Base-by-base conservation (phyloP, 2,329 filamentous ascomycete species). In the Calonectria pteridis region DNA sequence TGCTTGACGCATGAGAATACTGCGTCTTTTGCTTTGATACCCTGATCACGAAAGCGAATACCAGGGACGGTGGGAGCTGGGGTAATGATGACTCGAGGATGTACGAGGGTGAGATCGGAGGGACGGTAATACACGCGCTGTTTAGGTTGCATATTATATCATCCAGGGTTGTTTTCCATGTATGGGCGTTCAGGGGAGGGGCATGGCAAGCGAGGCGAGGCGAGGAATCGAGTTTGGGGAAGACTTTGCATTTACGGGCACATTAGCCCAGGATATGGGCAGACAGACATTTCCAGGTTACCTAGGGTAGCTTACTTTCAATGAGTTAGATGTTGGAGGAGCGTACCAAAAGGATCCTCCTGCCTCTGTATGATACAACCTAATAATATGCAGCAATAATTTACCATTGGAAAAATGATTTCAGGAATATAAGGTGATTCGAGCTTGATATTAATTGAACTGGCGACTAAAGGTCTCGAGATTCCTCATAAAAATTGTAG, bases 141-240 rank as follows among this genome's bases (percentile, higher is more conserved):
- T 69, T 73, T 71, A 76, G 77, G 72, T 65, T 79, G 75, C 77
- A 79, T 77, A 73, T 79, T 74, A 77, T 75, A 79, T 77, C 73
- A 77, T 78, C 51, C 66, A 37, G 67, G 74, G 63, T 53, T 72
- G 64, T 77, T 76, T 78, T 77, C 69, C 64, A 64, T 65, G 66
- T 75, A 73, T 55, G 26, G 77, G 78, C 78, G 78, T 80, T 80
- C 55, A 73, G 66, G 73, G 78, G 71, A 70, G 73, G 76, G 68
- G 50, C 59, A 77, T 66, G 75, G 72, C 67, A 74, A 77, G 64
- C 31, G 66, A 80, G 74, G 63, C 67, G 73, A 78, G 72, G 66
- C 26, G 72, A 63, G 72, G 64, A 46, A 69, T 68, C 67, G 70
- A 71, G 53, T 51, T 62, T 35, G 62, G 67, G 55, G 62, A 59